These are phyloP conservation scores for Leccinum variicolor DNA, from an alignment of 768 basidiomycete genomes.

Conservation along the genomic window DNA sequence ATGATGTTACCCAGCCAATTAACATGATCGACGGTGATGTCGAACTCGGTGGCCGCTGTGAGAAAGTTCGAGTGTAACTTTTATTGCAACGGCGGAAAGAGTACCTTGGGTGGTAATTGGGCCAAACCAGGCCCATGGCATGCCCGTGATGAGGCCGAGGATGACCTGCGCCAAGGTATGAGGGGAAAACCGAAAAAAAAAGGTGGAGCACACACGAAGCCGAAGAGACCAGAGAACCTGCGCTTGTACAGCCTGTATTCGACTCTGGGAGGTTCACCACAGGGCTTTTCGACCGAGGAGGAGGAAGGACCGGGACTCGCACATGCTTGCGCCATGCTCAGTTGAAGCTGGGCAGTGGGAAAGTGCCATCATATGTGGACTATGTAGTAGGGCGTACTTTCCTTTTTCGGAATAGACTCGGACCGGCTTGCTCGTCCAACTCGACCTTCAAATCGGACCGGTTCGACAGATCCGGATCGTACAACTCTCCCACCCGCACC, in stretches of 20 bases:
- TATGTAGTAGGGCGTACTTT: not conserved
- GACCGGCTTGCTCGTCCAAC: constrained; percentile 12
- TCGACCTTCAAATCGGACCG: constrained; percentile 20
- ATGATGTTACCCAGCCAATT: constrained; percentile 81
- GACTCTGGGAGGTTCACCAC: not conserved
- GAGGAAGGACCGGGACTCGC: not conserved
- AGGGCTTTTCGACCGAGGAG: not conserved
- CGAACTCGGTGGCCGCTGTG: constrained; percentile 60
- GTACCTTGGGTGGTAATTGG: constrained; percentile 71
- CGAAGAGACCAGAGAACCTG: constrained; percentile 62
- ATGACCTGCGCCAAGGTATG: constrained; percentile 41
- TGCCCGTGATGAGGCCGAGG: constrained; percentile 58
- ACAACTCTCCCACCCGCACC: constrained; percentile 65
- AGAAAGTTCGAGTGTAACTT: not conserved
- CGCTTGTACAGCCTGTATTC: constrained; percentile 65
- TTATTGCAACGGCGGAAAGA: constrained; percentile 2
- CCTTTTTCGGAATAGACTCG: constrained; percentile 21
- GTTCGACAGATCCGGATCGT: constrained; percentile 50
- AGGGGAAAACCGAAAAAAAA: not conserved
- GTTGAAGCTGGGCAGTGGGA: not conserved
- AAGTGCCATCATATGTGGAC: not conserved
- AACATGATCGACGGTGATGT: constrained; percentile 65
- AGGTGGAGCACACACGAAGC: constrained; percentile 40
- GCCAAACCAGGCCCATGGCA: constrained; percentile 82
- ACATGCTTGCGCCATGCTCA: not conserved